Evolutionary conservation across 1,284 basidiomycete species (phyloP).

Genomic region (Vanrija sp.): DNA sequence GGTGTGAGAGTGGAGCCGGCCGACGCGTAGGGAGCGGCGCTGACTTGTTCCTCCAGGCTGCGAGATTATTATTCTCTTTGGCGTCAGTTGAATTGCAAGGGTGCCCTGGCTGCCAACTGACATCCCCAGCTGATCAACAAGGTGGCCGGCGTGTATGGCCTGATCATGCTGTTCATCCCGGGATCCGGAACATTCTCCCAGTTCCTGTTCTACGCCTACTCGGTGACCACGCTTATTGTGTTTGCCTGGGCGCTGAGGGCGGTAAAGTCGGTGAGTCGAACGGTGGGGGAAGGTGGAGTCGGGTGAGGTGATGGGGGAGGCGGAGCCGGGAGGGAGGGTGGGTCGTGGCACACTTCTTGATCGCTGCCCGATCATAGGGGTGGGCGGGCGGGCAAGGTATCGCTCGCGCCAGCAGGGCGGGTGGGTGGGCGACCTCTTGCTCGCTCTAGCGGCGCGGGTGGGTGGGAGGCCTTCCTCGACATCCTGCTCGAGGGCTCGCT

Average conservation of each 20-base stretch:
- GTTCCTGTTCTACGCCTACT: conserved; percentile 89
- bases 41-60: conserved; percentile 51
- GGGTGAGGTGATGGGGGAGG: no score
- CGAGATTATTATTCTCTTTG: conserved; percentile 77
- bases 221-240: conserved; percentile 72
- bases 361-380: no score
- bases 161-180: conserved; percentile 76
- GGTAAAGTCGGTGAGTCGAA: conserved; percentile 69
- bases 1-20: not conserved
- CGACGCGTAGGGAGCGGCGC: not conserved
- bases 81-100: conserved; percentile 54
- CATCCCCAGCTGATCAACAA: conserved; percentile 81
- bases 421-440: no score
- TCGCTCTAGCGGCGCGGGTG: no score
- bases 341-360: no score
- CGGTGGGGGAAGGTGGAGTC: no score
- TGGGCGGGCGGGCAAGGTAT: no score
- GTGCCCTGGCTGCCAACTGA: not conserved
- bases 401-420: no score
- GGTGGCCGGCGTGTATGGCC: conserved; percentile 93
- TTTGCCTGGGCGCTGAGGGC: conserved; percentile 84
- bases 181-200: conserved; percentile 80
- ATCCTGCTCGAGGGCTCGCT: no score
- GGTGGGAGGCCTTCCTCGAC: no score
- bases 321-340: no score